Evolutionary conservation across 2,329 filamentous ascomycete species (phyloP), one percentile per base, ranked within the genome.

Genomic region (Graphilbum ipis-grandicollis): DNA sequence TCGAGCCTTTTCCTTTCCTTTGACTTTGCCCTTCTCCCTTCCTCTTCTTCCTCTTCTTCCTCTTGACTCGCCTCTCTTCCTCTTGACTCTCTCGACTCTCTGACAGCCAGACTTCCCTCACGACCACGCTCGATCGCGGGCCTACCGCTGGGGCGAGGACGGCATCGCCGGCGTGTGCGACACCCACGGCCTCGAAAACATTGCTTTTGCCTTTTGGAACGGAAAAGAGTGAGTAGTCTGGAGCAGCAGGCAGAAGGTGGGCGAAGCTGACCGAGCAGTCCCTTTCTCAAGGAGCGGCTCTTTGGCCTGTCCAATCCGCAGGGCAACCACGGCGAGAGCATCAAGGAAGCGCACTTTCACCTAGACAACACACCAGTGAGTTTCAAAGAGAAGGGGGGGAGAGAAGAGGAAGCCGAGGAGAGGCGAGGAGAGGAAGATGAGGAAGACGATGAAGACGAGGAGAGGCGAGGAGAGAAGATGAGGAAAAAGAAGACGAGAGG

Each of bases 201-300:
- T 96, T 56, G 83, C 81, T 4, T 94, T 96, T 64, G 75, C 84
- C 36, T 96, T 96, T 56, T 96, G 88, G 88, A 96, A 96, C 54
- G 86, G 85, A 56, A 75, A 94, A 62, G 88, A 96, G 85, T 93
- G 40, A 21, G 58, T 50, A n/a, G 31, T n/a, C n/a, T n/a, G n/a
- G n/a, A n/a, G n/a, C n/a, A n/a, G n/a, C n/a, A n/a, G n/a, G n/a
- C n/a, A n/a, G n/a, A n/a, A n/a, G n/a, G n/a, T n/a, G n/a, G n/a
- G n/a, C n/a, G n/a, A n/a, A n/a, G n/a, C 63, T 73, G 53, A 71
- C 52, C 36, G 21, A 33, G 17, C 47, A 93, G 85, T 56, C 79
- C 84, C 39, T 93, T 88, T 53, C 66, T 96, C 49, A 96, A 96
- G 58, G 90, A 96, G 57, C 77, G 90, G 44, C 71, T 96, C 5